Percentiles rank a stretch among this genome's conserved stretches.
Conservation (phyloP, 139 green algal species). For the Monoraphidium neglectum region DNA sequence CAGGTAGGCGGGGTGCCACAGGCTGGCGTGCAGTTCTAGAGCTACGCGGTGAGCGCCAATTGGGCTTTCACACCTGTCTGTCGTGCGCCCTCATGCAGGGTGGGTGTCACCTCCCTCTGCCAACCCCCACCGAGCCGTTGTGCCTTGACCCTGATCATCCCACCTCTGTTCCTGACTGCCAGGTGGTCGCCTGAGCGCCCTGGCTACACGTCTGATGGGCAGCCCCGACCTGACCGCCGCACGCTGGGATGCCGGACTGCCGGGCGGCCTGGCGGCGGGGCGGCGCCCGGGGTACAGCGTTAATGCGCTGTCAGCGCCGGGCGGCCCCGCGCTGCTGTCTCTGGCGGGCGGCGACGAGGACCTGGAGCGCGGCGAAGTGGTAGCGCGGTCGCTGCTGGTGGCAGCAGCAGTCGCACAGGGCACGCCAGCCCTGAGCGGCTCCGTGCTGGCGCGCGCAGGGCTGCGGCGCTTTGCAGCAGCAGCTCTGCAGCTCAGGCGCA, state of each 20-base stretch:
- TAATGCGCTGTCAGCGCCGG: constrained; percentile 49
- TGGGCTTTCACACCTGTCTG: background rate
- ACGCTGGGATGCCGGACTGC: constrained; percentile 44
- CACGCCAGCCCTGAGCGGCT: constrained; percentile 26
- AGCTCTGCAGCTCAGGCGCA: constrained; percentile 28
- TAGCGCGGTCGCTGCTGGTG: constrained; percentile 45
- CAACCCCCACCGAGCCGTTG: too few relatives aligned
- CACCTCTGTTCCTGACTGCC: too few relatives aligned
- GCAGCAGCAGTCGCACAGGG: constrained; percentile 45
- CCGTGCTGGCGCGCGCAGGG: constrained; percentile 27
- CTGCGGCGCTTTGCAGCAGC: constrained; percentile 42
- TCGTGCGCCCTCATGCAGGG: background rate
- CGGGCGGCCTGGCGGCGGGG: constrained; percentile 44
- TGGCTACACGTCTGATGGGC: constrained; percentile 35
- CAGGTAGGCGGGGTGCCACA: constrained; percentile 2
- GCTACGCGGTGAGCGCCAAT: background rate
- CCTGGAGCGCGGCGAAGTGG: constrained; percentile 21
- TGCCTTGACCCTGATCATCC: too few relatives aligned
- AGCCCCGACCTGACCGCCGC: constrained; percentile 56
- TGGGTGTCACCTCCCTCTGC: background rate
- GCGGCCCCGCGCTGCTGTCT: constrained; percentile 26
- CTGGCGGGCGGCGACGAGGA: constrained; percentile 14
- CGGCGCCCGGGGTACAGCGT: constrained; percentile 58
- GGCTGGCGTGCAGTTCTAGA: constrained; percentile 8
- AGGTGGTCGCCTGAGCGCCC: constrained; percentile 11